Conservation (phyloP, 169 alveolate species). For the Toxoplasma gondii region DNA sequence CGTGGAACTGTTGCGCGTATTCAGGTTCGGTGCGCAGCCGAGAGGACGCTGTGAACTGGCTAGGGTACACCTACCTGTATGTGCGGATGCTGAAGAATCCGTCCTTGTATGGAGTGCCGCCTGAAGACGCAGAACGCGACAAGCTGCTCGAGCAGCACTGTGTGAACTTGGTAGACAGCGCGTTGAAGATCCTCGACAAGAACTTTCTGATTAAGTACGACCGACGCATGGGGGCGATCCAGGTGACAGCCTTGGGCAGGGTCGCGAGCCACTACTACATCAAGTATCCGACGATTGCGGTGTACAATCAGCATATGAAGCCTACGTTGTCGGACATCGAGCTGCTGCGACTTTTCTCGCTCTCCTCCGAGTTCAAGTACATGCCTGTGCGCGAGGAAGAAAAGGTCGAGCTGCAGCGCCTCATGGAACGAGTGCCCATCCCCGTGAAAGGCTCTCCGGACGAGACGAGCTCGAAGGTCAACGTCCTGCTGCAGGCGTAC, state of each 20-base stretch:
- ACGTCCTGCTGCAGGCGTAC: slow-evolving; percentile 96
- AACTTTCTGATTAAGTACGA: slow-evolving; percentile 95
- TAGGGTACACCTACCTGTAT: slow-evolving; percentile 96
- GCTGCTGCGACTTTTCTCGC: slow-evolving; percentile 93
- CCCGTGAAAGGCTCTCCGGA: slow-evolving; percentile 90
- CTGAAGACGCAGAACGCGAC: slow-evolving; percentile 63
- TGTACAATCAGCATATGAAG: slow-evolving; percentile 92
- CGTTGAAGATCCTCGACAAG: slow-evolving; percentile 92
- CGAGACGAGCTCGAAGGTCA: slow-evolving; percentile 91
- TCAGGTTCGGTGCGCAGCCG: slow-evolving; percentile 93
- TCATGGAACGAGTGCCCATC: slow-evolving; percentile 94
- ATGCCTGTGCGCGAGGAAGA: slow-evolving; percentile 98
- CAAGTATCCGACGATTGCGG: slow-evolving; percentile 92
- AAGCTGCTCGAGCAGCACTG: slow-evolving; percentile 64
- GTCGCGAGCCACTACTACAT: slow-evolving; percentile 98
- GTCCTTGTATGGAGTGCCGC: slow-evolving; percentile 88
- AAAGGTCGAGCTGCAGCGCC: slow-evolving; percentile 92
- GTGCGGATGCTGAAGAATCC: slow-evolving; percentile 94
- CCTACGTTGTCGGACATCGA: slow-evolving; percentile 94
- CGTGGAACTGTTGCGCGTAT: not conserved
- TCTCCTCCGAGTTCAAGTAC: slow-evolving; percentile 95
- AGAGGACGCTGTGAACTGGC: slow-evolving; percentile 98
- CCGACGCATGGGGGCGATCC: slow-evolving; percentile 81
- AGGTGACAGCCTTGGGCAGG: slow-evolving; percentile 96
- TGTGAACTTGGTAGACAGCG: slow-evolving; percentile 84